Evolutionary conservation across 2,329 filamentous ascomycete species (phyloP), one percentile per base, ranked within the genome.

Genomic region (Fusarium siculi): DNA sequence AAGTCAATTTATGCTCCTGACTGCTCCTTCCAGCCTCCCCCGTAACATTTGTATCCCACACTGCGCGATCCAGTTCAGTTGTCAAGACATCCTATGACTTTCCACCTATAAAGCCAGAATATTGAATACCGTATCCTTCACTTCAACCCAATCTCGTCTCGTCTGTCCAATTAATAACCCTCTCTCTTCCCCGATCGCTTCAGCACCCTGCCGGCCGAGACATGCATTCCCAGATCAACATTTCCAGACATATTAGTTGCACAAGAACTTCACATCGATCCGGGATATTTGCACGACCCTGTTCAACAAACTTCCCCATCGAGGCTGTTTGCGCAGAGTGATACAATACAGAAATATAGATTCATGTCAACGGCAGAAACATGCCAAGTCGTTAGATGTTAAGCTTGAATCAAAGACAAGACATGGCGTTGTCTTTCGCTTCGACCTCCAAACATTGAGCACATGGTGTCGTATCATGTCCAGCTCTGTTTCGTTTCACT

Each of bases 191-290:
- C 56, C 58, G 55, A 62, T 70, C 65, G 73, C 75, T 70, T 75
- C 74, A 60, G 74, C 32, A 37, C 37, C 60, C 57, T 68, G 36
- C 68, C 75, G 65, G 57, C 76, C 71, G 74, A 76, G 74, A 77
- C 76, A 77, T 73, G 52, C 67, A 58, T 70, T 34, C 52, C 32
- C 39, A 66, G 57, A 66, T 49, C 36, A 52, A 70, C 52, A 55
- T 52, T 66, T 60, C 50, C 63, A 47, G 54, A 60, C 39, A 12
- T 40, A 21, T 9, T 19, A 28, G 73, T 74, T 32, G 40, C 68
- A 76, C 71, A 25, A 53, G 32, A 25, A 28, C 9, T 21, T 34
- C 14, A 62, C 25, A 66, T 69, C 56, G 32, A 62, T 43, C 62
- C 50, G 58, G 40, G 11, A 52, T 57, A 49, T 57, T 47, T 58